Conservation (phyloP, 78 protist genomes). For the Anaeramoeba flamelloides region DNA sequence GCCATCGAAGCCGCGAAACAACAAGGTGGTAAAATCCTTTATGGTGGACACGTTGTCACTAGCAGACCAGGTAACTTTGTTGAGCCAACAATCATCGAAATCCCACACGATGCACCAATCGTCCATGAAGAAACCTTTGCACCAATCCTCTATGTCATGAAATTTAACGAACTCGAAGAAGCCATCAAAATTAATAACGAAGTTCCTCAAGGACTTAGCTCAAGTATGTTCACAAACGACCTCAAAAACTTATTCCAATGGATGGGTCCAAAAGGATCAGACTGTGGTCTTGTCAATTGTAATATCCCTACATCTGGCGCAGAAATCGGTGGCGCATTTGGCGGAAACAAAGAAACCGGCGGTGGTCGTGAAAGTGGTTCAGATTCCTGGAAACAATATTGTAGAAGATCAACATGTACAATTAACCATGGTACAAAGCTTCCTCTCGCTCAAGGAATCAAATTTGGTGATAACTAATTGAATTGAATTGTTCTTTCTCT, state of each 20-base stretch:
- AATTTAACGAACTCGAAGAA: conserved; percentile 48
- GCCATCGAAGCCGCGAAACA: conserved; percentile 41
- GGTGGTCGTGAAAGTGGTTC: conserved; percentile 66
- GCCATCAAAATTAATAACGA: conserved; percentile 51
- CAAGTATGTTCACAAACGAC: conserved; percentile 48
- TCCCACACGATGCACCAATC: conserved; percentile 21
- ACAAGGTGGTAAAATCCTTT: conserved; percentile 59
- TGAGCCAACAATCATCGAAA: conserved; percentile 58
- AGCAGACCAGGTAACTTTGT: conserved; percentile 68
- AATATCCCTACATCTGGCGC: conserved; percentile 70
- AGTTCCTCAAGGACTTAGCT: conserved; percentile 64
- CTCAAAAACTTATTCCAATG: conserved; percentile 41
- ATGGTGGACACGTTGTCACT: conserved; percentile 52
- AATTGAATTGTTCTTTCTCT: too few species aligned
- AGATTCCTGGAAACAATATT: conserved; percentile 68
- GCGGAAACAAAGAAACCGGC: conserved; percentile 80
- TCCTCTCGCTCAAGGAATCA: conserved; percentile 69
- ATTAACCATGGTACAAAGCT: conserved; percentile 46
- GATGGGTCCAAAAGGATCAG: conserved; percentile 64
- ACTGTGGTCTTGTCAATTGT: conserved; percentile 74
- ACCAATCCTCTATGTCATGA: conserved; percentile 61
- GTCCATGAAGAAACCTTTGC: conserved; percentile 23
- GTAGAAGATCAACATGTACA: conserved; percentile 30
- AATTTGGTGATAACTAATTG: too few species aligned
- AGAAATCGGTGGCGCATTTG: conserved; percentile 82